Conservation (phyloP, 306 rosid genomes). For the Neltuma alba region DNA sequence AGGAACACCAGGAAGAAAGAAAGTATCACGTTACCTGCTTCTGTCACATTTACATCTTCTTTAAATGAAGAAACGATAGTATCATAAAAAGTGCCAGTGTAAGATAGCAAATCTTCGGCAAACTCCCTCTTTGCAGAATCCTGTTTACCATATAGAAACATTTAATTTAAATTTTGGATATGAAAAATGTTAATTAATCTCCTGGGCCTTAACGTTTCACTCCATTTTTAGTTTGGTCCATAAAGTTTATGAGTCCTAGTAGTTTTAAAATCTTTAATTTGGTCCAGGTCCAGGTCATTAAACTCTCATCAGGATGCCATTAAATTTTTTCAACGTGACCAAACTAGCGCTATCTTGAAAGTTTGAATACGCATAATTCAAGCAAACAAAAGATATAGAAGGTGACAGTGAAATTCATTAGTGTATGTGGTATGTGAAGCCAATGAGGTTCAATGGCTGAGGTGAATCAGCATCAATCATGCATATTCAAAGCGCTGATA, state of each 20-base stretch:
- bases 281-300: not conserved
- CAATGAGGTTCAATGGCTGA: not conserved
- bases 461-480: too few species aligned
- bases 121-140: conserved; percentile 59
- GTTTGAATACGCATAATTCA: not conserved
- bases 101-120: conserved; percentile 73
- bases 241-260: not conserved
- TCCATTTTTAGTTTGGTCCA: not conserved
- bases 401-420: not conserved
- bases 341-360: not conserved
- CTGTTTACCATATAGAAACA: conserved; percentile 37
- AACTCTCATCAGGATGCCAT: not conserved
- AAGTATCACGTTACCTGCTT: conserved; percentile 55
- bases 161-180: not conserved
- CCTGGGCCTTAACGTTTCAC: not conserved
- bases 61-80: conserved; percentile 58
- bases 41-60: conserved; percentile 47
- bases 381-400: not conserved
- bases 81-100: conserved; percentile 57
- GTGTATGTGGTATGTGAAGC: not conserved
- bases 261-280: not conserved
- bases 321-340: not conserved
- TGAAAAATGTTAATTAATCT: not conserved
- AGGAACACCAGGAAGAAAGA: conserved; percentile 23
- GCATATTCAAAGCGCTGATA: not conserved